Percentiles rank a stretch among this genome's conserved stretches.
Conservation (phyloP, 345 rosid species). For the Eucalyptus cladocalyx region DNA sequence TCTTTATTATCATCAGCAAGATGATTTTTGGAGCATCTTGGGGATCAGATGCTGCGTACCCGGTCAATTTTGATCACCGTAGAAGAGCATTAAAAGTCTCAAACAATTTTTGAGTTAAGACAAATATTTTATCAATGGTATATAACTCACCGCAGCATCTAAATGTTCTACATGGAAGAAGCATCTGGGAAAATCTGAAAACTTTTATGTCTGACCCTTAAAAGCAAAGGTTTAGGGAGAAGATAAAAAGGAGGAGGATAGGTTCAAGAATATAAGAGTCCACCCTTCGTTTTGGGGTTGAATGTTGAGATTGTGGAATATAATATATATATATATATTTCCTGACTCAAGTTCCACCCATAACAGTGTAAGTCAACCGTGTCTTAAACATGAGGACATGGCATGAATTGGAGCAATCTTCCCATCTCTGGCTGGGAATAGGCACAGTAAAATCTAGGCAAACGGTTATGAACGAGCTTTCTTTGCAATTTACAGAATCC, state of each 20-base stretch:
- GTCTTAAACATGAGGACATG: not conserved
- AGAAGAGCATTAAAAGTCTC: not conserved
- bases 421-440: not conserved
- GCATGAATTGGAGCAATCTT: not conserved
- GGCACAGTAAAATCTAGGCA: not conserved
- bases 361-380: not conserved
- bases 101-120: not conserved
- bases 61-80: not conserved
- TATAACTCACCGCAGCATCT: not conserved
- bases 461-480: not conserved
- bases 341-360: not conserved
- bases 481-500: not conserved
- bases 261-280: not conserved
- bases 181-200: not conserved
- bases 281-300: not conserved
- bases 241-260: not conserved
- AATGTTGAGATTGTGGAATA: not conserved
- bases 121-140: not conserved
- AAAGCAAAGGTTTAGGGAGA: not conserved
- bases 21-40: not conserved
- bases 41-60: not conserved
- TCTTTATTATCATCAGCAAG: not conserved
- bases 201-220: not conserved
- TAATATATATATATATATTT: not conserved
- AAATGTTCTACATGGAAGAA: not conserved